Conservation (phyloP, 176 grass and related monocot genomes). For the Oryza officinalis region DNA sequence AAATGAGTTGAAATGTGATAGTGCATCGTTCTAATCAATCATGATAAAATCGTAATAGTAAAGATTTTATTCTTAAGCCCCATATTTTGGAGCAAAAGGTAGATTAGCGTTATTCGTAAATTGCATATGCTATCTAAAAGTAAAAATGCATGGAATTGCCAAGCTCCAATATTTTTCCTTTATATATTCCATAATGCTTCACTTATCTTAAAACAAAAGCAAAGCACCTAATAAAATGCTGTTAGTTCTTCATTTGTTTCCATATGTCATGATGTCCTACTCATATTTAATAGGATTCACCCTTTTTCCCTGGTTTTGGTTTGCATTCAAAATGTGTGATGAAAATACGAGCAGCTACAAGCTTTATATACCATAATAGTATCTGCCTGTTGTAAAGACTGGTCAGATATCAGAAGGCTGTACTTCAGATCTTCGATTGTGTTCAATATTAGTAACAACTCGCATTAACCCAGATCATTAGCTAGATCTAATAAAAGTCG, state of each 20-base stretch:
- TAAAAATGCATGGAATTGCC: constrained; percentile 33
- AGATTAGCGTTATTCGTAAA: background rate
- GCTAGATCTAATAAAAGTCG: constrained; percentile 12
- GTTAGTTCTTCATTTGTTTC: constrained; percentile 18
- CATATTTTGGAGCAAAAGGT: constrained; percentile 1
- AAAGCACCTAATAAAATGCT: constrained; percentile 19
- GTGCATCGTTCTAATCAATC: background rate
- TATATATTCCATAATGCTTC: constrained; percentile 16
- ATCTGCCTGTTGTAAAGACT: too few species aligned
- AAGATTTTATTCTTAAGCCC: constrained; percentile 36
- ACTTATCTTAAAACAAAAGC: constrained; percentile 34
- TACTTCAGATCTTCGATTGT: background rate
- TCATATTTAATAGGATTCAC: constrained; percentile 22
- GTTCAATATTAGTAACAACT: background rate
- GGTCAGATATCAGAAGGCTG: background rate
- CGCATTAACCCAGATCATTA: background rate
- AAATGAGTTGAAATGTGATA: constrained; percentile 9
- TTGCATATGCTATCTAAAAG: constrained; percentile 12
- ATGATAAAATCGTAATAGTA: constrained; percentile 20
- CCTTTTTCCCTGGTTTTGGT: background rate
- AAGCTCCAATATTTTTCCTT: background rate
- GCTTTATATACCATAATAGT: background rate
- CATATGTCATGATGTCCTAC: constrained; percentile 31
- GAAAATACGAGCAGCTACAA: background rate
- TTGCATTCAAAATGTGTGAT: background rate